A percentile compares a stretch with the other conserved stretches of the same genome.
These are phyloP conservation scores for Chlorella sorokiniana DNA, from an alignment of 139 green algal species.

Conservation along the genomic window DNA sequence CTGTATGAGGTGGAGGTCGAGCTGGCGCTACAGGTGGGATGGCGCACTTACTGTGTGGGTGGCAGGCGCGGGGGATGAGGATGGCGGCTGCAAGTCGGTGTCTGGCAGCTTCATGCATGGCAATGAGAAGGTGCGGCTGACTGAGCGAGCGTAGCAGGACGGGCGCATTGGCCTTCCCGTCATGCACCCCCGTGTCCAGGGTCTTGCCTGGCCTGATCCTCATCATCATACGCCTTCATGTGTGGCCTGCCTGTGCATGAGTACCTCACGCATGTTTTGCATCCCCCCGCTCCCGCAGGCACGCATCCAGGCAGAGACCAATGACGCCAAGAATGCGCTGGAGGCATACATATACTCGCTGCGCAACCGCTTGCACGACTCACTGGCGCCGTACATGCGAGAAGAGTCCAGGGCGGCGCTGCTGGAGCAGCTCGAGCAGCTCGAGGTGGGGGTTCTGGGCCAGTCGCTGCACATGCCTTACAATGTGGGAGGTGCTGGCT, in stretches of 20 bases:
- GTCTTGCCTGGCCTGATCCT: too few species aligned
- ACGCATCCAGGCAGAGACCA: constrained; percentile 93
- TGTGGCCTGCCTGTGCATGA: background rate
- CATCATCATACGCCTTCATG: too few species aligned
- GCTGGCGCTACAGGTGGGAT: constrained; percentile 60
- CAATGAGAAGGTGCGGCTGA: too few species aligned
- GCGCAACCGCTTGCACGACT: constrained; percentile 79
- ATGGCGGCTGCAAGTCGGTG: too few species aligned
- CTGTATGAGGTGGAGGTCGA: constrained; percentile 68
- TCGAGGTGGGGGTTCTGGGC: constrained; percentile 5
- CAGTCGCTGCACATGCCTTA: background rate
- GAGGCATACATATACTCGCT: constrained; percentile 95
- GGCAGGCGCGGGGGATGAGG: background rate
- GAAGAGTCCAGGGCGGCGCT: constrained; percentile 70
- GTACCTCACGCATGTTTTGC: background rate
- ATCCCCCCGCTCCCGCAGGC: constrained; percentile 58
- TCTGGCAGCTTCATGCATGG: too few species aligned
- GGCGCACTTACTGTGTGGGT: background rate
- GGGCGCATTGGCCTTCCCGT: too few species aligned
- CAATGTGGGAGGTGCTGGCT: background rate
- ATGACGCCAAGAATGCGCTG: constrained; percentile 95
- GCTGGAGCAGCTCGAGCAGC: constrained; percentile 59
- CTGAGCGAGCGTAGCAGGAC: too few species aligned
- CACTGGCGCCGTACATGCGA: constrained; percentile 66
- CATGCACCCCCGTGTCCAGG: too few species aligned